phyloP scores from a whole-genome alignment of 768 basidiomycete genomes.

The Rhizopogon salebrosus region DNA sequence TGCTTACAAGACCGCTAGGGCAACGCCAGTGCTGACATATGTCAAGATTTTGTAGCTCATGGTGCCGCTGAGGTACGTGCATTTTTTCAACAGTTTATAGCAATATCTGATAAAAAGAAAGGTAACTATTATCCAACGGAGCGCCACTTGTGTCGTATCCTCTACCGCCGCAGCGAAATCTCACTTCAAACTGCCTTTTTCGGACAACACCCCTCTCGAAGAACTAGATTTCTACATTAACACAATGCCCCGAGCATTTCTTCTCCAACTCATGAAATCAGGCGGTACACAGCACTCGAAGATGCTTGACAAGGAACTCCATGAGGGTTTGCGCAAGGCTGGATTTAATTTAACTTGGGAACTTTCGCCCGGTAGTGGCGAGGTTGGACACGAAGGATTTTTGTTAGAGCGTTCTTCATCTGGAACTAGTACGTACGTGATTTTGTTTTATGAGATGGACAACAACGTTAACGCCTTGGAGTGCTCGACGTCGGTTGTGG shows the following conservation, averaged over 20 bases:
- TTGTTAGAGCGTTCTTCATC: neutral
- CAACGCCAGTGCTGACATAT: neutral
- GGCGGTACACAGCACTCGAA: neutral
- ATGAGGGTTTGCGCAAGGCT: neutral
- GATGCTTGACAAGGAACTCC: neutral
- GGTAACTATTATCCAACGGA: neutral
- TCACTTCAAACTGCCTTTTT: no score
- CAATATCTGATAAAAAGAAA: neutral
- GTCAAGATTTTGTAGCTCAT: neutral
- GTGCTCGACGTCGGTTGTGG: conserved; percentile 9
- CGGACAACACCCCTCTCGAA: no score
- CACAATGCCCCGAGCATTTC: neutral
- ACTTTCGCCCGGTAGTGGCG: neutral
- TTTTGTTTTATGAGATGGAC: neutral
- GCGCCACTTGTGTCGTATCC: no score
- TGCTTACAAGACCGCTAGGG: neutral
- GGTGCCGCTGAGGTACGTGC: neutral
- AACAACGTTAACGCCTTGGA: neutral
- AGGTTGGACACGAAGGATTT: neutral
- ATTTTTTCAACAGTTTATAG: no score
- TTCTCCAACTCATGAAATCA: neutral
- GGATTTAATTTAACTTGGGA: neutral
- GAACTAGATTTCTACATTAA: no score
- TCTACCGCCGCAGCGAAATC: no score
- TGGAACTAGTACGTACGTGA: neutral